Base-by-base conservation (phyloP, 78 protist genomes). In the Blattamonas nauphoetae region DNA sequence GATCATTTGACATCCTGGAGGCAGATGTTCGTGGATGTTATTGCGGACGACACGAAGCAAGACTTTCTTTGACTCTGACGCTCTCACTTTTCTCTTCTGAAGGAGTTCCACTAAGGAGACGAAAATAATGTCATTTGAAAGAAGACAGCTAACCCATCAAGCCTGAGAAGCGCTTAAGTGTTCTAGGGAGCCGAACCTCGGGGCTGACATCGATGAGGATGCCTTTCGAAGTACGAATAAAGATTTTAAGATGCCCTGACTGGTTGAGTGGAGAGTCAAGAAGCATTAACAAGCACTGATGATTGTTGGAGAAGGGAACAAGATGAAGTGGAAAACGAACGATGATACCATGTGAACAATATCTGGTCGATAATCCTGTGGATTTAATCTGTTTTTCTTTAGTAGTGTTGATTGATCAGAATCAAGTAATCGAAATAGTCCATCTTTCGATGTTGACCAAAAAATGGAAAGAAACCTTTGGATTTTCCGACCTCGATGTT, bases 261-360 rank as follows among this genome's bases (percentile, higher is more conserved):
- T 97, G 95, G 92, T 97, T 98, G 21, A 98, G 85, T 0, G 99
- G 99, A 77, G 94, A 88, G 87, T 98, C 99, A 21, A 97, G 92
- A 35, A 98, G 90, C 0, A 94, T 94, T 44, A 98, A 83, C 42
- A 98, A 89, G 84, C 97, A 94, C 96, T 95, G 90, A 43, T 1
- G 4, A 42, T 4, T 29, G 78, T 45, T 0, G 3, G 41, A 0
- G 3, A 0, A 1, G 3, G 11, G 2, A 45, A 42, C 0, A 1
- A 46, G 0, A 33, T 41, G 38, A 2, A 0, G 45, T 38, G 11
- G 6, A 0, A 1, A 32, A n/a, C n/a, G n/a, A n/a, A n/a, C n/a
- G 33, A 45, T 5, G 29, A 1, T 3, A 91, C 94, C 96, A 94
- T 97, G 86, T 97, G 99, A 0, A 92, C 36, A 41, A 97, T 96